These are phyloP conservation scores for Mycena venus DNA, from an alignment of 768 basidiomycete species.

Conservation along the genomic window DNA sequence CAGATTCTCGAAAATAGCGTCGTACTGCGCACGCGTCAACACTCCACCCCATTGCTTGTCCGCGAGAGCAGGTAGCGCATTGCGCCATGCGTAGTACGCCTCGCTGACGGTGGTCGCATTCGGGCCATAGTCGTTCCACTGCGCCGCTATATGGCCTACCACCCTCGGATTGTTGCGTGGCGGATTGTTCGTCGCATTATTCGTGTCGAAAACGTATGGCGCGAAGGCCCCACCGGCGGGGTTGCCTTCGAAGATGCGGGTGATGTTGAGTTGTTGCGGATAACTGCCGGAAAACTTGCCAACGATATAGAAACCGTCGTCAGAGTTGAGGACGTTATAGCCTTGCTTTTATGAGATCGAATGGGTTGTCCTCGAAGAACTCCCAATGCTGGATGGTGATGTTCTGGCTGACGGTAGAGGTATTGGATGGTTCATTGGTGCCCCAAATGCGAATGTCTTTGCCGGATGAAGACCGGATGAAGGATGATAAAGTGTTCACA, in stretches of 20 bases:
- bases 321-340: slow-evolving; percentile 29
- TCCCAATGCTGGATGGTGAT: slow-evolving; percentile 37
- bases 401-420: slow-evolving; percentile 28
- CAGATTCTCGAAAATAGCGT: slow-evolving; percentile 21
- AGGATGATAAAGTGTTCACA: slow-evolving; percentile 30
- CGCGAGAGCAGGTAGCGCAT: slow-evolving; percentile 33
- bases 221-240: slow-evolving; percentile 33
- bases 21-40: slow-evolving; percentile 26
- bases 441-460: slow-evolving; percentile 36
- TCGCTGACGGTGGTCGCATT: slow-evolving; percentile 31
- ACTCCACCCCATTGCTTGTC: slow-evolving; percentile 35
- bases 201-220: slow-evolving; percentile 30
- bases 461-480: slow-evolving; percentile 18
- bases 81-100: slow-evolving; percentile 34
- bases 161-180: slow-evolving; percentile 23
- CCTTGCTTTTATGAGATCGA: slow-evolving; percentile 16
- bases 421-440: slow-evolving; percentile 32
- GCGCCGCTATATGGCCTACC: slow-evolving; percentile 29
- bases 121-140: slow-evolving; percentile 34
- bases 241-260: slow-evolving; percentile 32
- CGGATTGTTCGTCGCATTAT: slow-evolving; percentile 34
- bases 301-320: slow-evolving; percentile 34
- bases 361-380: slow-evolving; percentile 33
- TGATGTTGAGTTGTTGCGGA: slow-evolving; percentile 31
- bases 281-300: slow-evolving; percentile 33